Evolutionary conservation across 805 yeast genomes (phyloP).

Genomic region (Trichomonascus vanleenenianus): DNA sequence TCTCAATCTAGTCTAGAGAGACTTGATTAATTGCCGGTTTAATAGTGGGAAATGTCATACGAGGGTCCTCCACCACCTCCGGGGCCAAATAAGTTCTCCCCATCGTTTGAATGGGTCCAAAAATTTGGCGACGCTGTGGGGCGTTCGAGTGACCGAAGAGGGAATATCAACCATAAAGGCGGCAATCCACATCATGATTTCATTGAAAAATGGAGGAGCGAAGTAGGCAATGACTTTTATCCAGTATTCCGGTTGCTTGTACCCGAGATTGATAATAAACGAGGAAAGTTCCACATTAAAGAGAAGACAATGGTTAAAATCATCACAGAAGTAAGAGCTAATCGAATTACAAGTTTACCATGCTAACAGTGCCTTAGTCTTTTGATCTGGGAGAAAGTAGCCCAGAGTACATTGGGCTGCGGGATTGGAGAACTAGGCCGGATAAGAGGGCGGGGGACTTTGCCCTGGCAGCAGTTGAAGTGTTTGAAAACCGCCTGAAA

Average conservation of each 20-base stretch:
- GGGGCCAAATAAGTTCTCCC: too few relatives aligned
- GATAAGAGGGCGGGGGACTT: slow-evolving; percentile 38
- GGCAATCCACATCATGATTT: slow-evolving; percentile 24
- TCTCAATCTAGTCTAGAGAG: too few relatives aligned
- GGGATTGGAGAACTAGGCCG: slow-evolving; percentile 41
- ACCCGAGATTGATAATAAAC: slow-evolving; percentile 52
- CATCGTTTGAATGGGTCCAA: too few relatives aligned
- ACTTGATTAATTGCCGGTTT: too few relatives aligned
- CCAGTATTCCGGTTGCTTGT: slow-evolving; percentile 54
- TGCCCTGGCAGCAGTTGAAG: slow-evolving; percentile 30
- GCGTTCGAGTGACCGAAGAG: too few relatives aligned
- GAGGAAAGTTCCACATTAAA: slow-evolving; percentile 51
- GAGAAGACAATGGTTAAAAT: slow-evolving; percentile 52
- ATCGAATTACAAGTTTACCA: too few relatives aligned
- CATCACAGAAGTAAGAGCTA: slow-evolving; percentile 31
- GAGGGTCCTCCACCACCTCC: too few relatives aligned
- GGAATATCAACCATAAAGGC: neutral
- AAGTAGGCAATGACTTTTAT: slow-evolving; percentile 55
- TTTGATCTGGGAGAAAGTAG: slow-evolving; percentile 35
- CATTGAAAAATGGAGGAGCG: slow-evolving; percentile 41
- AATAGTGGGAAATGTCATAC: too few relatives aligned
- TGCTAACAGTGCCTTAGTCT: neutral
- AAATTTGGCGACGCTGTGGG: too few relatives aligned
- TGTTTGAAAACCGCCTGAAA: slow-evolving; percentile 22
- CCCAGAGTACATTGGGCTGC: slow-evolving; percentile 45